These are phyloP conservation scores for Puccinia hordei DNA, from an alignment of 1,284 basidiomycete species.

Conservation along the genomic window DNA sequence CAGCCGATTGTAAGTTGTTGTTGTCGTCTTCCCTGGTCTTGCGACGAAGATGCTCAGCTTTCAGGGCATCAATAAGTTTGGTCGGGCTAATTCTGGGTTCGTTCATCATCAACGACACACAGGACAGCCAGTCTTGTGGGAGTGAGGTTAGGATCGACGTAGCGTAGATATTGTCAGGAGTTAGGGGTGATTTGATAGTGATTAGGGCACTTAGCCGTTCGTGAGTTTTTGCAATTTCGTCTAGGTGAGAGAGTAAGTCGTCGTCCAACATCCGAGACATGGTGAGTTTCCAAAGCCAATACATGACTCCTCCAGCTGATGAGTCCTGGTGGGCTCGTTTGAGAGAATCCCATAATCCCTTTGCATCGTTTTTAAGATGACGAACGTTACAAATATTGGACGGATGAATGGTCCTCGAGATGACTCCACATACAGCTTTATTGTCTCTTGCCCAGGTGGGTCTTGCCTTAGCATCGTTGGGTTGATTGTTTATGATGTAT, in stretches of 20 bases:
- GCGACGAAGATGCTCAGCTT: neutral
- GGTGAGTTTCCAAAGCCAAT: neutral
- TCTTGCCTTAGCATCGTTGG: neutral
- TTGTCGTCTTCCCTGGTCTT: neutral
- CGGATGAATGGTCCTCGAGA: neutral
- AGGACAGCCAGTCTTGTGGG: neutral
- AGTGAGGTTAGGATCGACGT: neutral
- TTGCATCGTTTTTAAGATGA: neutral
- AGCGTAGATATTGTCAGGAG: neutral
- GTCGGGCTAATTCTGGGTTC: neutral
- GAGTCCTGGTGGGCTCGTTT: conserved; percentile 21
- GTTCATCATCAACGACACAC: conserved; percentile 6
- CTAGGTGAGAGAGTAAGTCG: neutral
- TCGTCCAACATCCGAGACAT: neutral
- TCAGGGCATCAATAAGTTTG: neutral
- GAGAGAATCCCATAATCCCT: neutral
- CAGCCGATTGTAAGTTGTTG: too few relatives aligned
- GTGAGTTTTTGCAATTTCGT: neutral
- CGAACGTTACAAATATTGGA: neutral
- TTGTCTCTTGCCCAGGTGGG: conserved; percentile 15
- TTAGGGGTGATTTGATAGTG: neutral
- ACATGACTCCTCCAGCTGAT: neutral
- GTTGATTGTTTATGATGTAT: neutral
- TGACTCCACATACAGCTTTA: neutral
- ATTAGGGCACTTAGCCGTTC: neutral